Evolutionary conservation across 1,284 basidiomycete species (phyloP), one percentile per base, ranked within the genome.

Genomic region (Melampsora occidentalis): DNA sequence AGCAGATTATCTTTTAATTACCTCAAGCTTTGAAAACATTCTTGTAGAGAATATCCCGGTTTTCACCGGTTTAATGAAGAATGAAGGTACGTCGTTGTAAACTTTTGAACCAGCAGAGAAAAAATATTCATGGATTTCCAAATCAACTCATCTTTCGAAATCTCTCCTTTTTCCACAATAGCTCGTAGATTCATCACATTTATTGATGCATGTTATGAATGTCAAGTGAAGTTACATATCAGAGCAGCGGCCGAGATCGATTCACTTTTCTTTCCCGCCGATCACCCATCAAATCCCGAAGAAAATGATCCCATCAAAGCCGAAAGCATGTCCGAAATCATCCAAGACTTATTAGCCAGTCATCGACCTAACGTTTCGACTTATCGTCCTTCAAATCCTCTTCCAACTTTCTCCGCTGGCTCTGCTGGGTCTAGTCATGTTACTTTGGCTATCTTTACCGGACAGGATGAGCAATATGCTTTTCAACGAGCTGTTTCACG

Each of bases 1-100:
- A 1, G 90, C 90, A 10, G 90, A 91, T 82, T 91, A 90, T 81
- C 84, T 90, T 57, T 87, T 88, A 0, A 83, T 91, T 10, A 87
- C 88, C 0, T 87, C 87, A 0, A 86, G 85, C 1, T 90, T 86
- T 79, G 85, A 86, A 75, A 89, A 87, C 0, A 83, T 90, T 72
- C 85, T 87, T 78, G 85, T 91, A 71, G 87, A 87, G 65, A 83
- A 86, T 48, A 86, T 90, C 22, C 89, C 89, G 0, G 79, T 88
- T 39, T 84, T 91, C 2, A 85, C 85, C 16, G 83, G 90, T 2
- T 85, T 86, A 14, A 84, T 85, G 49, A 91, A 90, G 84, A 89
- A 91, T 81, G 88, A 90, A 83, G 90, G 70, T 72, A 35, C 7
- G 51, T 9, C 18, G 1, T 42, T 31, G 12, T n/a, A 62, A 28